Base-by-base conservation (phyloP, 176 grass and related monocot species). In the Thalia dealbata region DNA sequence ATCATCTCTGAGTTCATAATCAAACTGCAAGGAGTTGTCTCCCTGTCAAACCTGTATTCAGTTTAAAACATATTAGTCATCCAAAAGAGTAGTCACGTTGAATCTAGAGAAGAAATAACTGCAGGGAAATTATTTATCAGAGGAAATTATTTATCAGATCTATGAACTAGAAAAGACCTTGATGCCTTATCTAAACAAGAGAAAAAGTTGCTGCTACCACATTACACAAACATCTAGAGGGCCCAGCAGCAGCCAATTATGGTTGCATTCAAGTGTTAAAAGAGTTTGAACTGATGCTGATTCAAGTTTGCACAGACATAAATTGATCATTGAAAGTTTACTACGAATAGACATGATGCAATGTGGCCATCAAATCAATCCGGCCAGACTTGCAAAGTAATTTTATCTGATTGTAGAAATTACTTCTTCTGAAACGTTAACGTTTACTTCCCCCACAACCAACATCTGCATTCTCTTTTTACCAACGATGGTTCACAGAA, bases 11-110 rank as follows among this genome's bases (percentile, higher is more conserved):
- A 82, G 75, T 43, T 79, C 80, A 66, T 83, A 68, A 91, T 91
- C 43, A 88, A 72, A 80, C 89, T 85, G 78, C 89, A 85, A 21
- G 89, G 85, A 6, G 85, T 91, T 18, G 82, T 85, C 85, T 91
- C 89, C 73, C 89, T 88, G 35, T 72, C 64, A 78, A 63, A 77
- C 77, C 89, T 88, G 85, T 71, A 67, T 61, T 14, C 18, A 74
- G 27, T 50, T n/a, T 71, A 3, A 73, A 72, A 4, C 50, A 61
- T 7, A 59, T 65, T 61, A 75, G 14, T 27, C 21, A 32, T 24
- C 18, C 19, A 38, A 13, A 24, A 41, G 30, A 19, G 55, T 21
- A 44, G 13, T 42, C 21, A 15, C 15, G 8, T 24, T 38, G 32
- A n/a, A n/a, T n/a, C n/a, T n/a, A n/a, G n/a, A n/a, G n/a, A n/a